A percentile compares a stretch with the other conserved stretches of the same genome.
Conservation (phyloP, 2,329 filamentous ascomycete species). For the Stagonosporopsis chrysanthemi region DNA sequence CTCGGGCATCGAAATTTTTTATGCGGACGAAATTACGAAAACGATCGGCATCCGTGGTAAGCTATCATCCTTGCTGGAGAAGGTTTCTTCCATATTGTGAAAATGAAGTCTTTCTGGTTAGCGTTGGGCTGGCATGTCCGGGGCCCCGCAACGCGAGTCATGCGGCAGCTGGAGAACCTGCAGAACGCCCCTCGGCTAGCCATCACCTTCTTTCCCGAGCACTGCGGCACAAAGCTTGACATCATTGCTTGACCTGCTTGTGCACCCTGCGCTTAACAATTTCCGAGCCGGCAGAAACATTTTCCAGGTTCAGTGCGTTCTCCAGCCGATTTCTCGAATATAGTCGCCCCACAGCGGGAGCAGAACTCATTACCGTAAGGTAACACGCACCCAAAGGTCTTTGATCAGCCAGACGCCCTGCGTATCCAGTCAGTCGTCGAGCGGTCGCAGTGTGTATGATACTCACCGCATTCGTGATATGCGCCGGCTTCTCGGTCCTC, state of each 20-base stretch:
- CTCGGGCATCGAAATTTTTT: not conserved
- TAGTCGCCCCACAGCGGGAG: not conserved
- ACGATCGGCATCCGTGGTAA: constrained; percentile 6
- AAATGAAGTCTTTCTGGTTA: constrained; percentile 6
- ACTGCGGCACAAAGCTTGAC: not conserved
- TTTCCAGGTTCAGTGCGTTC: not conserved
- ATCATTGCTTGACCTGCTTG: constrained; percentile 8
- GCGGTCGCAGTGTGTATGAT: not conserved
- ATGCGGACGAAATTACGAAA: not conserved
- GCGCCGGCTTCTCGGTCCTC: not conserved
- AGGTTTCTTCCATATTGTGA: constrained; percentile 11
- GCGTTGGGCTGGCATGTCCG: constrained; percentile 3
- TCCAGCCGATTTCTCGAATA: not conserved
- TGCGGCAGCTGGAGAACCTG: not conserved
- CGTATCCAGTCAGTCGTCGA: not conserved
- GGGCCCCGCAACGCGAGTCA: constrained; percentile 23
- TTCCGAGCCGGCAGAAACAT: constrained; percentile 4
- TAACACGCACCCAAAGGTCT: constrained; percentile 2
- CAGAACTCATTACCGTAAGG: not conserved
- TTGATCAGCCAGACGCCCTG: constrained; percentile 4
- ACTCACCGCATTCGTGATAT: not conserved
- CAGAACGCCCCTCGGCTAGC: not conserved
- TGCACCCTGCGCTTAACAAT: not conserved
- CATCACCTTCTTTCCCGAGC: constrained; percentile 4
- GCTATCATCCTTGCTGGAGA: constrained; percentile 15